Base-by-base conservation (phyloP, 108 stramenopile species). In the Nannochloropsis gaditana region DNA sequence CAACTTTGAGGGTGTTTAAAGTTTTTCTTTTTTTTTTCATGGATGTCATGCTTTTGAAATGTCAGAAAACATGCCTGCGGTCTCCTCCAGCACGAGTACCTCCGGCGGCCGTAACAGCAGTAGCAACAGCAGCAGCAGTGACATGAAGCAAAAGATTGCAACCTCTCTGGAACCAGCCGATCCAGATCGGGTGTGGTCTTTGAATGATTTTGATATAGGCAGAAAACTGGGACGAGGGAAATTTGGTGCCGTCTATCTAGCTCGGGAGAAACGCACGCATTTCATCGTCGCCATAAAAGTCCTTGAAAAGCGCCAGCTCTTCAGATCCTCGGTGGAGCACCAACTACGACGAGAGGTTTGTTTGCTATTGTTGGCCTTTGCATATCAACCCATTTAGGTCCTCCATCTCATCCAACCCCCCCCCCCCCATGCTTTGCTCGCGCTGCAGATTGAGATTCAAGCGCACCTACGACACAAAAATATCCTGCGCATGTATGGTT, bases 221-320 rank as follows among this genome's bases (percentile, higher is more conserved):
- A 94, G 95, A 83, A 96, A 96, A 1, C 96, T 99, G 42, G 99
- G 99, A 5, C 86, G 94, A 43, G 99, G 99, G 8, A 98, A 98
- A 88, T 99, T 99, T 87, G 91, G 92, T 5, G 92, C 93, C 84
- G 99, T 99, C 21, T 99, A 98, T 87, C 93, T 99, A 21, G 97
- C 97, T 8, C 93, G 97, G 47, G 96, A 98, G 87, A 94, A 93
- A 44, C 84, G 86, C 42, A 92, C 92, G 85, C 94, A 97, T 83
- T 98, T 94, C 92, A 96, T 96, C 86, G 95, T 98, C n/a, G 97
- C 97, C 44, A 93, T 98, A 87, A 98, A 96, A 87, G 96, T 95
- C 21, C 90, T 98, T 21, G 91, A 94, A 44, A 96, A 98, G 89
- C 86, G 86, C 17, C 97, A 97, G 86, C 94, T 97, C 15, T 88